phyloP scores from a whole-genome alignment of 2,329 filamentous ascomycete genomes.

The Phialophora tarda region DNA sequence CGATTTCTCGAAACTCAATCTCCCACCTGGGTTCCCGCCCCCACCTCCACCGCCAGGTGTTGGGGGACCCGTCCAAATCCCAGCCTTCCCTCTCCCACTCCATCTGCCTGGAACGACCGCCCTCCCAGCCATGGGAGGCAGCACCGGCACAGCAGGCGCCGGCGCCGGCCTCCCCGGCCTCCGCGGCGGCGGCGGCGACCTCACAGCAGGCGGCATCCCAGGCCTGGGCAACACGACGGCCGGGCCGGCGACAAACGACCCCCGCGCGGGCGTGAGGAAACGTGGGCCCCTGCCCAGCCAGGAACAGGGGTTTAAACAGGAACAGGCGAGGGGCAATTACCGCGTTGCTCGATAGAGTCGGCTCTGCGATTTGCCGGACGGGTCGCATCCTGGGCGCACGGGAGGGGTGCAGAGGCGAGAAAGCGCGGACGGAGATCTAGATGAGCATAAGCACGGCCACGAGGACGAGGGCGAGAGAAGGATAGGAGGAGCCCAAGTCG shows the following conservation, averaged over 20 bases:
- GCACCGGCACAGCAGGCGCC: slow-evolving; percentile 1
- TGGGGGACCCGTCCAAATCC: not conserved
- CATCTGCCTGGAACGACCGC: slow-evolving; percentile 35
- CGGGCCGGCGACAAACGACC: slow-evolving; percentile 42
- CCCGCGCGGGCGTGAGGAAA: slow-evolving; percentile 45
- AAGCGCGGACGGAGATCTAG: not conserved
- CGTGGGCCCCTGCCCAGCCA: slow-evolving; percentile 80
- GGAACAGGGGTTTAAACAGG: slow-evolving; percentile 77
- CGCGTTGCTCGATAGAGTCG: slow-evolving; percentile 46
- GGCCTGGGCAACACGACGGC: slow-evolving; percentile 41
- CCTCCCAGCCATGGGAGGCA: not conserved
- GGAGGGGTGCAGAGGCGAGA: too few species aligned
- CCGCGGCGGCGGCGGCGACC: slow-evolving; percentile 37
- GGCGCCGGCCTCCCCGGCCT: slow-evolving; percentile 47
- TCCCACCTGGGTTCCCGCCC: slow-evolving; percentile 59
- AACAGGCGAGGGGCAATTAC: slow-evolving; percentile 68
- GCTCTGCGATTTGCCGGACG: not conserved
- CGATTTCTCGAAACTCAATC: slow-evolving; percentile 44
- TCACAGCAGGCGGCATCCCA: slow-evolving; percentile 37
- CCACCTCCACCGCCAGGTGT: slow-evolving; percentile 53
- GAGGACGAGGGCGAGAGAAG: not conserved
- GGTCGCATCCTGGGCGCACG: not conserved
- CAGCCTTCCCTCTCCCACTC: not conserved
- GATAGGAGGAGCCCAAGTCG: not conserved
- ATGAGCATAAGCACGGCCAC: not conserved